A percentile compares a stretch with the other conserved stretches of the same genome.
Conservation (phyloP, 192 early-diverging fungal species). For the Rhizophagus sp. region DNA sequence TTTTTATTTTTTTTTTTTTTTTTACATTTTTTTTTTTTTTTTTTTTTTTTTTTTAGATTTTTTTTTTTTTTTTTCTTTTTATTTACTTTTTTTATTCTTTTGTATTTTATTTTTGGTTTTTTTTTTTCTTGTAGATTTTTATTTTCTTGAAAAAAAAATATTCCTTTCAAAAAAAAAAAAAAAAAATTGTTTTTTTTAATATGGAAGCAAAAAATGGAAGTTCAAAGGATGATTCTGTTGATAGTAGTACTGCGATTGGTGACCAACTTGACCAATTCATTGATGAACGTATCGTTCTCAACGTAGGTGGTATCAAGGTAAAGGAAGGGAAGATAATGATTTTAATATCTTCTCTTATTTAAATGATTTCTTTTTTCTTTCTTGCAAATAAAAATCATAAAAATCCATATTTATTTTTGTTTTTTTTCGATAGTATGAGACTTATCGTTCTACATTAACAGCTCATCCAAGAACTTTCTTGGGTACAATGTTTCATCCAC, state of each 20-base stretch:
- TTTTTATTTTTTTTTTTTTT: too few relatives aligned
- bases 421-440: constrained; percentile 20
- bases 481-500: constrained; percentile 31
- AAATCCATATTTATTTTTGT: not conserved
- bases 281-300: constrained; percentile 21
- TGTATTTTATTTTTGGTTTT: too few relatives aligned
- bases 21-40: too few relatives aligned
- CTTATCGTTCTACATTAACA: constrained; percentile 25
- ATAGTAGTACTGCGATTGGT: not conserved
- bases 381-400: too few relatives aligned
- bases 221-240: not conserved
- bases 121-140: too few relatives aligned
- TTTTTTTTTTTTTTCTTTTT: too few relatives aligned
- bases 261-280: not conserved
- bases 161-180: not conserved
- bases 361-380: too few relatives aligned
- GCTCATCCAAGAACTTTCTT: constrained; percentile 26
- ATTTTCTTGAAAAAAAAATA: too few relatives aligned
- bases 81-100: too few relatives aligned
- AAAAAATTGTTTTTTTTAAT: not conserved
- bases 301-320: constrained; percentile 25
- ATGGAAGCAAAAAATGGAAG: not conserved
- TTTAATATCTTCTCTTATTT: not conserved
- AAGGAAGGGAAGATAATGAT: not conserved
- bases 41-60: too few relatives aligned